Percentiles rank a stretch among this genome's conserved stretches.
These are phyloP conservation scores for Talaromyces thailandensis DNA, from an alignment of 495 filamentous ascomycete species.

Conservation along the genomic window DNA sequence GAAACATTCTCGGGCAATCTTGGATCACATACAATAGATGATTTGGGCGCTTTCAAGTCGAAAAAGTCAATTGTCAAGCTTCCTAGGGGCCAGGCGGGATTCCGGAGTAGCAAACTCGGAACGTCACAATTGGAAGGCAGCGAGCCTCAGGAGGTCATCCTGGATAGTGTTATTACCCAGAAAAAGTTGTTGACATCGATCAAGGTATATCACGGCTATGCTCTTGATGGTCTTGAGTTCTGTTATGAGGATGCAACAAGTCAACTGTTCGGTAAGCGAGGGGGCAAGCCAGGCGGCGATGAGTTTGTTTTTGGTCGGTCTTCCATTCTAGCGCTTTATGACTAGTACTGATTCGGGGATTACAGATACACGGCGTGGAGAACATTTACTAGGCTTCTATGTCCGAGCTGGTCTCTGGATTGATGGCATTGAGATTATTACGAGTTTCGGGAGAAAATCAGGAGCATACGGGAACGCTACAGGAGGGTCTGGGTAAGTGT, in stretches of 20 bases:
- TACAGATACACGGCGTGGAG: conserved; percentile 74
- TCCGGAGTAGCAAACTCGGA: conserved; percentile 69
- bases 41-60: conserved; percentile 57
- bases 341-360: neutral
- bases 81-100: conserved; percentile 62
- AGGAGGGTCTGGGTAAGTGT: conserved; percentile 72
- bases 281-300: conserved; percentile 64
- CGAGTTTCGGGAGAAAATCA: conserved; percentile 77
- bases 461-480: conserved; percentile 72
- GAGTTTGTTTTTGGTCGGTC: conserved; percentile 66
- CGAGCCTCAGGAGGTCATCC: conserved; percentile 61
- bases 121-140: conserved; percentile 62
- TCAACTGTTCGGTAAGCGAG: conserved; percentile 84
- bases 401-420: conserved; percentile 77
- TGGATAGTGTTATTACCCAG: conserved; percentile 58
- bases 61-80: conserved; percentile 68
- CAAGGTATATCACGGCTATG: conserved; percentile 66
- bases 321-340: conserved; percentile 6
- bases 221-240: conserved; percentile 85
- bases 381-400: conserved; percentile 81
- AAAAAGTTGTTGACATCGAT: conserved; percentile 69
- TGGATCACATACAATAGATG: conserved; percentile 63
- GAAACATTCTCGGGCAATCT: conserved; percentile 65
- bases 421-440: conserved; percentile 85
- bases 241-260: conserved; percentile 80